These are phyloP conservation scores for Nitzschia inconspicua DNA, from an alignment of 108 stramenopile genomes.

Conservation along the genomic window DNA sequence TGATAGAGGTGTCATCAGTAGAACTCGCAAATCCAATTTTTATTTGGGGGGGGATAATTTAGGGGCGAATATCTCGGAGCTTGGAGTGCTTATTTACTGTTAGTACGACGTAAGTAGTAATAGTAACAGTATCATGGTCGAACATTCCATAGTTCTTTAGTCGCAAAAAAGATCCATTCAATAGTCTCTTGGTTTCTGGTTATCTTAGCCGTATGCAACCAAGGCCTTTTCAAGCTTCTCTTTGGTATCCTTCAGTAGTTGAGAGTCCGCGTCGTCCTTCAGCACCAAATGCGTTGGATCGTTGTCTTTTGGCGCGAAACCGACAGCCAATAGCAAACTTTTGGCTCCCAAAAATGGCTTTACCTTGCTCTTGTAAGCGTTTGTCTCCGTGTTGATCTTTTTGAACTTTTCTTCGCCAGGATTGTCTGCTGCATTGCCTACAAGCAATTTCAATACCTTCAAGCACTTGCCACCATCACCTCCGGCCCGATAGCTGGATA, in stretches of 20 bases:
- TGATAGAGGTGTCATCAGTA: no score
- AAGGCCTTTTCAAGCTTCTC: slow-evolving; percentile 68
- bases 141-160: no score
- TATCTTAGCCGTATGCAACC: slow-evolving; percentile 25
- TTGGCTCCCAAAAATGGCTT: slow-evolving; percentile 78
- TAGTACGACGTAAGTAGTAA: no score
- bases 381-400: slow-evolving; percentile 92
- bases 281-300: slow-evolving; percentile 45
- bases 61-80: no score
- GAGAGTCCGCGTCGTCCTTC: slow-evolving; percentile 52
- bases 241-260: slow-evolving; percentile 63
- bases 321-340: slow-evolving; percentile 68
- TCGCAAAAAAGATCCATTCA: no score
- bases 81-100: no score
- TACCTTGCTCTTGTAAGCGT: slow-evolving; percentile 39
- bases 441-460: slow-evolving; percentile 78
- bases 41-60: no score
- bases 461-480: slow-evolving; percentile 93
- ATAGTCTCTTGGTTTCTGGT: no score
- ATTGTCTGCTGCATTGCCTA: slow-evolving; percentile 86
- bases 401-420: slow-evolving; percentile 82
- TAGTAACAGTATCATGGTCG: no score
- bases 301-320: slow-evolving; percentile 65
- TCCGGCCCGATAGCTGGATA: slow-evolving; percentile 82
- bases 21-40: no score